phyloP scores from a whole-genome alignment of 2,329 filamentous ascomycete species.

The Akanthomyces muscarius region DNA sequence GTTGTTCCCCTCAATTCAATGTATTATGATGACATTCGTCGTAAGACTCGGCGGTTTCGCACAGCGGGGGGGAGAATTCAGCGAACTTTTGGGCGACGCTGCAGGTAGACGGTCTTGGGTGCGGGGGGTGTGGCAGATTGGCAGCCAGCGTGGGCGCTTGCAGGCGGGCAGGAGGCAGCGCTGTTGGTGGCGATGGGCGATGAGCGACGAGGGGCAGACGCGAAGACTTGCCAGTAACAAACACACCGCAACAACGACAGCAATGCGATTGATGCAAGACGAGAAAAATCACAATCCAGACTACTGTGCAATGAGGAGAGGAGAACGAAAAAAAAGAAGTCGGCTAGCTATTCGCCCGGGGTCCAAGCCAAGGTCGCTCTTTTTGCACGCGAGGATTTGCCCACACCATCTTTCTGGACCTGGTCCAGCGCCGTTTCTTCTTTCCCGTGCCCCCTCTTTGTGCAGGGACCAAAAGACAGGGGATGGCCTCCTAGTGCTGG shows the following conservation, averaged over 20 bases:
- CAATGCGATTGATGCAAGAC: not conserved
- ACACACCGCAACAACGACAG: not conserved
- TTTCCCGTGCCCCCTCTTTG: not conserved
- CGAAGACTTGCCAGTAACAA: not conserved
- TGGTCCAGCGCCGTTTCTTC: conserved; percentile 5
- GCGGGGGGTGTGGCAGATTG: not conserved
- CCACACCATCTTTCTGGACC: conserved; percentile 8
- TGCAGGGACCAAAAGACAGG: not conserved
- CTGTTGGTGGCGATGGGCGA: not conserved
- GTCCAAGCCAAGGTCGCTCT: conserved; percentile 9
- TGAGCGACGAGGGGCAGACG: not conserved
- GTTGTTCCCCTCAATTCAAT: conserved; percentile 8
- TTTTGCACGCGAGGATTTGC: conserved; percentile 11
- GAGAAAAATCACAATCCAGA: not conserved
- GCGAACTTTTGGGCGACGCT: not conserved
- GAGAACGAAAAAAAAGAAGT: not conserved
- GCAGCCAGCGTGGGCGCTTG: not conserved
- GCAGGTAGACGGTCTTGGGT: not conserved
- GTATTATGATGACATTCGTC: conserved; percentile 5
- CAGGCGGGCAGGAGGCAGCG: not conserved
- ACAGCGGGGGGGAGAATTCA: not conserved
- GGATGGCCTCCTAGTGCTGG: not conserved
- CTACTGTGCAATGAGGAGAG: not conserved
- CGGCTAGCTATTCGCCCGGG: conserved; percentile 3
- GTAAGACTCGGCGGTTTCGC: conserved; percentile 2